These are phyloP conservation scores for Clavispora carvajalis DNA, from an alignment of 805 yeast genomes.

Conservation along the genomic window DNA sequence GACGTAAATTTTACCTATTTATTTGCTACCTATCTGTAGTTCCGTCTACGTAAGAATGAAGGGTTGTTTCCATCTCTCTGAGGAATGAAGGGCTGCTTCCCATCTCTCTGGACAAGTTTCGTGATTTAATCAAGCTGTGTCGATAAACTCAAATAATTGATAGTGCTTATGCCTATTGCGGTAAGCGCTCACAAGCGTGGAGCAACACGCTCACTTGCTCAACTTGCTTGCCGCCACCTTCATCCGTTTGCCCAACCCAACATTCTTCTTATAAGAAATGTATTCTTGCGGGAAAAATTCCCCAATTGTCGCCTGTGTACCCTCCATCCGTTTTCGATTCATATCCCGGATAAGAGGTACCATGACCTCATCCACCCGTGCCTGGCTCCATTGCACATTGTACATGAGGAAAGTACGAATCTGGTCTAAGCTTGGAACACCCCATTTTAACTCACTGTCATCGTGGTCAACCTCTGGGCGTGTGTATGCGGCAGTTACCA, in stretches of 20 bases:
- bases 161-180: too few relatives aligned
- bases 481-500: slow-evolving; percentile 68
- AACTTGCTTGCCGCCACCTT: slow-evolving; percentile 52
- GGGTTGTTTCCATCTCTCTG: too few relatives aligned
- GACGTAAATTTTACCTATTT: too few relatives aligned
- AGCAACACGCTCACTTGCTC: slow-evolving; percentile 14
- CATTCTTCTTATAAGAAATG: slow-evolving; percentile 40
- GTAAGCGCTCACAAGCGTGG: too few relatives aligned
- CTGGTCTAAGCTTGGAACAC: slow-evolving; percentile 77
- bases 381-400: slow-evolving; percentile 76
- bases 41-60: too few relatives aligned
- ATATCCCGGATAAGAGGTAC: slow-evolving; percentile 80
- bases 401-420: slow-evolving; percentile 63
- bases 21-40: too few relatives aligned
- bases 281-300: slow-evolving; percentile 66
- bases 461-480: slow-evolving; percentile 84
- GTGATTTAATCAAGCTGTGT: too few relatives aligned
- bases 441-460: slow-evolving; percentile 79
- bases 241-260: slow-evolving; percentile 56
- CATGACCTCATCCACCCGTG: slow-evolving; percentile 72
- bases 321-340: slow-evolving; percentile 54
- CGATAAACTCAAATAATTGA: too few relatives aligned
- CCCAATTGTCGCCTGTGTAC: slow-evolving; percentile 54
- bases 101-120: too few relatives aligned
- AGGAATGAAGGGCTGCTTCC: too few relatives aligned